These are phyloP conservation scores for Rhizophora mangle DNA, from an alignment of 345 rosid species.

Conservation along the genomic window DNA sequence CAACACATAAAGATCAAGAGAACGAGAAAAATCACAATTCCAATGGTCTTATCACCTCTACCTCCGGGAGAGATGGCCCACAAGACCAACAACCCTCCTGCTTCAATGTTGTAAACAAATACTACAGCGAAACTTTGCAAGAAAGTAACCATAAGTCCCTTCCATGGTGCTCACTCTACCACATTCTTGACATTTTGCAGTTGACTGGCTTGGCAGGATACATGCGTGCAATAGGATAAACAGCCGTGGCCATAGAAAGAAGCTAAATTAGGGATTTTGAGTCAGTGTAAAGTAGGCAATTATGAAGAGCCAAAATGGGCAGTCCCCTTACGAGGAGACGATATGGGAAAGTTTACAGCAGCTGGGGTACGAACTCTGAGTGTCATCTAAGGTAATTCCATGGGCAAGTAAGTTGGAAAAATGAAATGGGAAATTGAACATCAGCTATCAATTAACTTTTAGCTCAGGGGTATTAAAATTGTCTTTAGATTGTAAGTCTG, in stretches of 20 bases:
- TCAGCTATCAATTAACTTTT: conserved; percentile 12
- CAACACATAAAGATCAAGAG: conserved; percentile 3
- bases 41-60: not conserved
- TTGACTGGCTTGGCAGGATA: conserved; percentile 33
- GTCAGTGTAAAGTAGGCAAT: conserved; percentile 27
- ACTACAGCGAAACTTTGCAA: conserved; percentile 23
- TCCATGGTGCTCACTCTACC: conserved; percentile 45
- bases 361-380: too few species aligned
- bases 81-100: not conserved
- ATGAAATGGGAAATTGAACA: conserved; percentile 1
- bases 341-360: too few species aligned
- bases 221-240: conserved; percentile 45
- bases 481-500: too few species aligned
- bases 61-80: not conserved
- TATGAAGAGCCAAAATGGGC: conserved; percentile 26
- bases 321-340: not conserved
- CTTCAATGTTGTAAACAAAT: conserved; percentile 18
- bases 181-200: conserved; percentile 37
- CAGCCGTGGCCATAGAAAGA: conserved; percentile 52
- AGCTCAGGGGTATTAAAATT: too few species aligned
- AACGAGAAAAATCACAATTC: not conserved
- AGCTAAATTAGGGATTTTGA: conserved; percentile 29
- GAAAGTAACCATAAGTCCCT: conserved; percentile 43
- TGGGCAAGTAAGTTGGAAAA: not conserved
- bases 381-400: not conserved